Evolutionary conservation across 1,284 basidiomycete species (phyloP).

Genomic region (Peniophora sp.): DNA sequence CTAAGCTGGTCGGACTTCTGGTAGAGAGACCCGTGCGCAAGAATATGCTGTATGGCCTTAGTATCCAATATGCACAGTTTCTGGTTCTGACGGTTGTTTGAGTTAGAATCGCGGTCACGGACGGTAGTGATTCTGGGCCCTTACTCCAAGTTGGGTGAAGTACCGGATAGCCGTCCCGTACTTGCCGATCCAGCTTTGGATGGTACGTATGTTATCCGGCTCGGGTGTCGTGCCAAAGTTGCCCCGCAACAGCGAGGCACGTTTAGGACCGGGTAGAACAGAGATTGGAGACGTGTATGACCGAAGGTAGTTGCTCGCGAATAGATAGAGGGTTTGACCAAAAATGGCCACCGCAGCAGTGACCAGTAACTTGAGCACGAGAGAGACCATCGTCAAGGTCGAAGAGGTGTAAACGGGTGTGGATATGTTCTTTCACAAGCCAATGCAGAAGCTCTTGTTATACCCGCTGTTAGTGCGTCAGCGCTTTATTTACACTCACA

Average conservation of each 20-base stretch:
- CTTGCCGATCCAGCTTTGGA: constrained; percentile 1
- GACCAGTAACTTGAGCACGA: no score
- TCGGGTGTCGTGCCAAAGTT: neutral
- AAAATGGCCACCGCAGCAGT: neutral
- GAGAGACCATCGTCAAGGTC: no score
- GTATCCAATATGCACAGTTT: constrained; percentile 2
- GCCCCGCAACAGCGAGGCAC: neutral
- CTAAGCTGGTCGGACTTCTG: constrained; percentile 1
- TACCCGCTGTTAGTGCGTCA: no score
- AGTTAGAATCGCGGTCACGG: neutral
- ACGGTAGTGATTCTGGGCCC: neutral
- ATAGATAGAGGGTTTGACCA: neutral
- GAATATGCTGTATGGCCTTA: constrained; percentile 3
- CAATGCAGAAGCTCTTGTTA: no score
- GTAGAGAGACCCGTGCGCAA: neutral
- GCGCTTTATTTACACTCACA: no score
- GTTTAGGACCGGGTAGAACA: constrained; percentile 1
- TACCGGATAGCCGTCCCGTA: constrained; percentile 1
- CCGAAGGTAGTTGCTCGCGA: neutral
- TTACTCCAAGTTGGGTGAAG: constrained; percentile 1
- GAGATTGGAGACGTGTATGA: neutral
- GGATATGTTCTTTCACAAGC: no score
- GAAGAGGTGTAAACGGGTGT: no score
- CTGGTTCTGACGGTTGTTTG: neutral
- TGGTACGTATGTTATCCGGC: neutral